Evolutionary conservation across 1,284 basidiomycete species (phyloP).

Genomic region (Thecaphora thlaspeos): DNA sequence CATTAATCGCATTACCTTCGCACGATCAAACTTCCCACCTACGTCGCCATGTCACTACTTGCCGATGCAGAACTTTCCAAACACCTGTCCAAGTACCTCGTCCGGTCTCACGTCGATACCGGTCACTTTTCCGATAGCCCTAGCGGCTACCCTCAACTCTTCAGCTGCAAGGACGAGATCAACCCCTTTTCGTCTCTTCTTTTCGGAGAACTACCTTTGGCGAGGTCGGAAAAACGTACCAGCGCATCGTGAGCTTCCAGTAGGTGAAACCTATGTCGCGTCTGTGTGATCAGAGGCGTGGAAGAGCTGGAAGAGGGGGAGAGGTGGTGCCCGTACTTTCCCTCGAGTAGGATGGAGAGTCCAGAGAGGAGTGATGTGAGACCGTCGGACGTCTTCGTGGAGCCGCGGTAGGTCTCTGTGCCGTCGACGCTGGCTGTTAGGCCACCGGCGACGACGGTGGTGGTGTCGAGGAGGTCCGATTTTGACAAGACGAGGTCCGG

Average conservation of each 20-base stretch:
- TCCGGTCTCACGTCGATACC: conserved; percentile 70
- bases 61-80: conserved; percentile 63
- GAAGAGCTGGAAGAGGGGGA: neutral
- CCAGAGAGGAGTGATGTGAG: too few species aligned
- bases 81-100: conserved; percentile 76
- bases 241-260: conserved; percentile 69
- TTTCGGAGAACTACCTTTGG: conserved; percentile 58
- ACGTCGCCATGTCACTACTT: conserved; percentile 15
- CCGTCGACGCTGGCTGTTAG: too few species aligned
- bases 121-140: conserved; percentile 75
- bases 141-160: conserved; percentile 77
- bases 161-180: conserved; percentile 79
- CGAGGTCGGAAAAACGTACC: conserved; percentile 3
- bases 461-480: conserved; percentile 67
- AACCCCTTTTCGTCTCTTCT: conserved; percentile 55
- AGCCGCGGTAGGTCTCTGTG: too few species aligned
- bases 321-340: neutral
- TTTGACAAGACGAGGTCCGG: conserved; percentile 70
- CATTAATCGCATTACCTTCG: too few species aligned
- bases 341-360: too few species aligned
- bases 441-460: too few species aligned
- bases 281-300: conserved; percentile 72
- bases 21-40: too few species aligned
- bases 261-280: conserved; percentile 74
- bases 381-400: too few species aligned